Evolutionary conservation across 495 filamentous ascomycete genomes (phyloP).

Genomic region (Trichocladium uniseriatum): DNA sequence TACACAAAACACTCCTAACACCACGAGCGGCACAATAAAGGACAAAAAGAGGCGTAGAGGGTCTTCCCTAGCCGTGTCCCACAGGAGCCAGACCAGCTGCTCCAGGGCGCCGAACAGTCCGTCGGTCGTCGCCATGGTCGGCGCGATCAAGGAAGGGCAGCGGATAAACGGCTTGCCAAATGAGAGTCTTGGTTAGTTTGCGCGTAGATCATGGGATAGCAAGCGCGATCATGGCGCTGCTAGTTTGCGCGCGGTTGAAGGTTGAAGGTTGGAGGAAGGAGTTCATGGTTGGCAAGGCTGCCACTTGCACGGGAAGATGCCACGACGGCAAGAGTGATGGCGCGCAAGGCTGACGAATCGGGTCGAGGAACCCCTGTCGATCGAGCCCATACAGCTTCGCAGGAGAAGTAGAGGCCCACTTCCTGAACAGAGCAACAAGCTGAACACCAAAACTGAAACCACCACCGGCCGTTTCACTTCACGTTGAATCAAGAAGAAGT

Average conservation of each 20-base stretch:
- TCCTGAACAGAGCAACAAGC: too few relatives aligned
- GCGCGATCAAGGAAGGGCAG: background rate
- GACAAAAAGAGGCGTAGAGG: conserved; percentile 25
- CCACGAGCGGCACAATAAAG: conserved; percentile 16
- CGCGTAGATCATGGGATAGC: background rate
- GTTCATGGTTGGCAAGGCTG: conserved; percentile 8
- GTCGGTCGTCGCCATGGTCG: conserved; percentile 6
- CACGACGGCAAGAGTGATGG: conserved; percentile 14
- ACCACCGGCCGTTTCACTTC: too few relatives aligned
- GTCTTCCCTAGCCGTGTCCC: conserved; percentile 19
- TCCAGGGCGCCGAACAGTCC: conserved; percentile 10
- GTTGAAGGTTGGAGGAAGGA: background rate
- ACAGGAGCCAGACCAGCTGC: conserved; percentile 23
- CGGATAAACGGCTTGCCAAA: background rate
- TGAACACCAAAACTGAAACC: too few relatives aligned
- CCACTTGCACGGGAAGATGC: conserved; percentile 7
- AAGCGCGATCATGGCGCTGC: background rate
- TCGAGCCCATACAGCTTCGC: too few relatives aligned
- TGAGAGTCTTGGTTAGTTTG: background rate
- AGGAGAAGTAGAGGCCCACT: too few relatives aligned
- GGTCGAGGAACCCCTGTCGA: conserved; percentile 3
- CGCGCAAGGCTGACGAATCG: conserved; percentile 26
- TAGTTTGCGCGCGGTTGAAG: background rate
- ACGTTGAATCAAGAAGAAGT: too few relatives aligned
- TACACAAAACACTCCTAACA: conserved; percentile 25